Evolutionary conservation across 176 grass and related monocot species (phyloP).

Genomic region (Aegilops umbellulata): DNA sequence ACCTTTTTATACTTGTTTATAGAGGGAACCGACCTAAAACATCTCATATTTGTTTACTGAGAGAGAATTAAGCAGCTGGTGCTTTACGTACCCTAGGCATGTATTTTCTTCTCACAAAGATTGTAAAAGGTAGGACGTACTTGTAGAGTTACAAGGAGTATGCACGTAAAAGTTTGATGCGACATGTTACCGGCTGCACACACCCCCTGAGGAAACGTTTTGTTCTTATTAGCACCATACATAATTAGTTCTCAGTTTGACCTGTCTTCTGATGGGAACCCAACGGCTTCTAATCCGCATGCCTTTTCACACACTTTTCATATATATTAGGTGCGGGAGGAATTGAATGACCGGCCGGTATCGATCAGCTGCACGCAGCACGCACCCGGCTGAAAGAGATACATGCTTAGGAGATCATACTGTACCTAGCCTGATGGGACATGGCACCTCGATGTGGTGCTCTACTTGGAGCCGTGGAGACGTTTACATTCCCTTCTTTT

Average conservation of each 20-base stretch:
- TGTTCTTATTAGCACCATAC: neutral
- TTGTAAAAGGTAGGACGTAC: neutral
- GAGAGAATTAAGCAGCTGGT: too few relatives aligned
- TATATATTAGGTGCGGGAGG: conserved; percentile 10
- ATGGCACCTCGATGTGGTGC: conserved; percentile 48
- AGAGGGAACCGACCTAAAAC: too few relatives aligned
- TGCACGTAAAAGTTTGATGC: conserved; percentile 1
- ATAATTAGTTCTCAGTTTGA: neutral
- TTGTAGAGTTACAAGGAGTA: neutral
- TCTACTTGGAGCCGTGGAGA: conserved; percentile 36
- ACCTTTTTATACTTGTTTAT: too few relatives aligned
- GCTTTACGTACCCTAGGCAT: neutral
- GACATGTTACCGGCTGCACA: neutral
- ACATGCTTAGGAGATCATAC: conserved; percentile 63
- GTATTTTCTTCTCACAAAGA: neutral
- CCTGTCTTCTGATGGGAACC: neutral
- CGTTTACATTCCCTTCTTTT: conserved; percentile 15
- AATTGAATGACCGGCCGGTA: too few relatives aligned
- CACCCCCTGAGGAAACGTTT: neutral
- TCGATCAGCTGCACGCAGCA: neutral
- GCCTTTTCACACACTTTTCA: neutral
- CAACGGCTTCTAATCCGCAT: neutral
- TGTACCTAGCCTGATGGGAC: conserved; percentile 67
- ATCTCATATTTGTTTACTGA: too few relatives aligned
- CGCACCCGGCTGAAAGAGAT: conserved; percentile 45